Evolutionary conservation across 208 protist species (phyloP).

Genomic region (Trypanosoma congolense): DNA sequence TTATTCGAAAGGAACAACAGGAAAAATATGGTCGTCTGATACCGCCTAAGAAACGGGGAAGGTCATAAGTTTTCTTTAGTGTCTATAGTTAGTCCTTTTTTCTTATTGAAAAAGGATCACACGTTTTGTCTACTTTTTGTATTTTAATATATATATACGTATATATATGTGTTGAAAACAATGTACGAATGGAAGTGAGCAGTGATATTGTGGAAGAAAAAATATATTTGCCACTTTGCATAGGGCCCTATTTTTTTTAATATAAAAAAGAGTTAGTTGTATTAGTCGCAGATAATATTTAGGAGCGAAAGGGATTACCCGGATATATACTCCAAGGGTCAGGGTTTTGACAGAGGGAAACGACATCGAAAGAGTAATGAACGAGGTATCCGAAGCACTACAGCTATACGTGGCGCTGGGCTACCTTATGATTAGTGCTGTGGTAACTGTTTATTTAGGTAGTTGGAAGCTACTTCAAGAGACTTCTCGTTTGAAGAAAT

Average conservation of each 20-base stretch:
- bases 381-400: slow-evolving; percentile 12
- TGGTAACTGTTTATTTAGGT: slow-evolving; percentile 44
- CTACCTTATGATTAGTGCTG: slow-evolving; percentile 38
- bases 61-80: slow-evolving; percentile 8
- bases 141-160: too few species aligned
- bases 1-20: slow-evolving; percentile 41
- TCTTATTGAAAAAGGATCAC: too few species aligned
- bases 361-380: background rate
- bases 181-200: too few species aligned
- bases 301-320: background rate
- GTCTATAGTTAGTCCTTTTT: too few species aligned
- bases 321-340: background rate
- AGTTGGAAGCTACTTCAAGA: slow-evolving; percentile 29
- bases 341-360: background rate
- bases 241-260: too few species aligned
- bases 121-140: too few species aligned
- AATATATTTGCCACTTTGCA: slow-evolving; percentile 5
- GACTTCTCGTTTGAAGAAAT: slow-evolving; percentile 21
- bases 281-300: too few species aligned
- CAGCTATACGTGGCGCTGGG: slow-evolving; percentile 56
- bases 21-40: slow-evolving; percentile 59
- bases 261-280: too few species aligned
- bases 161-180: too few species aligned
- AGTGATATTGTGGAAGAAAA: too few species aligned
- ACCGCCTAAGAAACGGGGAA: slow-evolving; percentile 33